These are phyloP conservation scores for Rhizodiscina lignyota DNA, from an alignment of 495 filamentous ascomycete genomes.

Conservation along the genomic window DNA sequence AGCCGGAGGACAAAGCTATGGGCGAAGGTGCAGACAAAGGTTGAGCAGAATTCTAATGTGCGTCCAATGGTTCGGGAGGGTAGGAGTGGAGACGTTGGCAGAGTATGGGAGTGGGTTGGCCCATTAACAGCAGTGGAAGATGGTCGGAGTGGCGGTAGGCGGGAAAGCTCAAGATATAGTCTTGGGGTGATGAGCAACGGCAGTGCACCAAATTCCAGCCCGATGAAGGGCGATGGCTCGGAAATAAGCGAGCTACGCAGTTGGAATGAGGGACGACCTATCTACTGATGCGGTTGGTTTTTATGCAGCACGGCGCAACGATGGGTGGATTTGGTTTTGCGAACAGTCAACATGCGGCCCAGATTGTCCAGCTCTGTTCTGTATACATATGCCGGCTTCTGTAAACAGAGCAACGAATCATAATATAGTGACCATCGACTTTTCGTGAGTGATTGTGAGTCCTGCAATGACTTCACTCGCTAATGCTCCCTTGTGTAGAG, in stretches of 20 bases:
- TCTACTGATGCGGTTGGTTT: slow-evolving; percentile 8
- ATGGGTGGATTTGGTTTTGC: too few species aligned
- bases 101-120: slow-evolving; percentile 96
- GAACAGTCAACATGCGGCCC: too few species aligned
- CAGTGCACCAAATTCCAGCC: slow-evolving; percentile 3
- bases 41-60: slow-evolving; percentile 88
- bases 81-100: slow-evolving; percentile 66
- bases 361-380: too few species aligned
- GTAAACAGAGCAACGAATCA: too few species aligned
- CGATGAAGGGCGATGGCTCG: not conserved
- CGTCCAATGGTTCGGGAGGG: slow-evolving; percentile 69
- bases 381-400: too few species aligned
- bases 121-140: slow-evolving; percentile 26
- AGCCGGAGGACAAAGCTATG: slow-evolving; percentile 60
- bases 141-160: slow-evolving; percentile 16
- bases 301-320: too few species aligned
- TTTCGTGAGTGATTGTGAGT: too few species aligned
- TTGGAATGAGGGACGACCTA: slow-evolving; percentile 16
- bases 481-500: too few species aligned
- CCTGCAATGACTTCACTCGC: too few species aligned
- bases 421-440: too few species aligned
- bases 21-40: slow-evolving; percentile 61
- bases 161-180: slow-evolving; percentile 35
- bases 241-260: not conserved
- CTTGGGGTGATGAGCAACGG: slow-evolving; percentile 6